Evolutionary conservation across 768 basidiomycete species (phyloP).

Genomic region (Boletus vermiculosoides): DNA sequence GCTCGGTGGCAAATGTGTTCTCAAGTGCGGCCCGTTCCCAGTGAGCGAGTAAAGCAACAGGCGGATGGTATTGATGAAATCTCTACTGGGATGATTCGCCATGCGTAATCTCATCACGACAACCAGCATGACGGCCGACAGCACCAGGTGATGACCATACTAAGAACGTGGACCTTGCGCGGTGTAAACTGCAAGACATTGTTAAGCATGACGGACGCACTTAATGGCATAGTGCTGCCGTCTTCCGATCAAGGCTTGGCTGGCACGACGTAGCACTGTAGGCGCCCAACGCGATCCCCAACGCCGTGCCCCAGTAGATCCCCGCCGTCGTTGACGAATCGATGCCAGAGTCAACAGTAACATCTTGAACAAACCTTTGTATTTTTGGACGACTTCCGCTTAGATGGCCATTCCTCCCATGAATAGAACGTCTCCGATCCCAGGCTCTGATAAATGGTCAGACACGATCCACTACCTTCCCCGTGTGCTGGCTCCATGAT

Average conservation of each 20-base stretch:
- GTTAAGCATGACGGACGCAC: too few relatives aligned
- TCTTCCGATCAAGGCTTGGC: too few relatives aligned
- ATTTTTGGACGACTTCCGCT: background rate
- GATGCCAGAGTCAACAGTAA: background rate
- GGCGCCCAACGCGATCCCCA: too few relatives aligned
- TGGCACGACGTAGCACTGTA: too few relatives aligned
- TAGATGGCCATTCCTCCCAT: background rate
- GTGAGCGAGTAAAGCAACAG: constrained; percentile 3
- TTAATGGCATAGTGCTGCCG: too few relatives aligned
- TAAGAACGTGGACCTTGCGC: background rate
- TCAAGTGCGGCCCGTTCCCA: background rate
- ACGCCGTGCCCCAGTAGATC: background rate
- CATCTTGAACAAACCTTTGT: background rate
- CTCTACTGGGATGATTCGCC: background rate
- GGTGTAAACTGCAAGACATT: background rate
- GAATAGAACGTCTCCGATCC: background rate
- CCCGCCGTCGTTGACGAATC: background rate
- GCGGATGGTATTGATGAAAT: constrained; percentile 3
- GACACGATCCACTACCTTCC: background rate
- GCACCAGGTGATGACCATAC: background rate
- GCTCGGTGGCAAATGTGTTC: background rate
- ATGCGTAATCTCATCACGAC: background rate
- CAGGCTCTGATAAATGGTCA: background rate
- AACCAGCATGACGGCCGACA: too few relatives aligned
- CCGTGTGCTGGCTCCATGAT: background rate